These are phyloP conservation scores for Oxytropis ochrocephala DNA, from an alignment of 306 rosid genomes.

Conservation along the genomic window DNA sequence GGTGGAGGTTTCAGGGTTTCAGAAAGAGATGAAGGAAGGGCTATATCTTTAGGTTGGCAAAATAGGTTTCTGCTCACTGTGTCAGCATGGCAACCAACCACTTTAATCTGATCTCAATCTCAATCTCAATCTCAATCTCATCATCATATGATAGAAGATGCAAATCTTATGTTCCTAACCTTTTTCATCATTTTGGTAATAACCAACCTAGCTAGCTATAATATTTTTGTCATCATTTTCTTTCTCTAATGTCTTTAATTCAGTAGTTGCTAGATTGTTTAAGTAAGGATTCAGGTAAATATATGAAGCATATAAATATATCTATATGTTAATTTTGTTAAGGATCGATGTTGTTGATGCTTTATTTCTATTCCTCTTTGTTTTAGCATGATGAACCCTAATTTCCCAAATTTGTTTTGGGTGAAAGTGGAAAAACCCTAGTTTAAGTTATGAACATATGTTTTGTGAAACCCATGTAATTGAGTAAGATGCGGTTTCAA, in stretches of 20 bases:
- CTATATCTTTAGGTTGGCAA: conserved; percentile 78
- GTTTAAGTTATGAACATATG: neutral
- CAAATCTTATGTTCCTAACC: conserved; percentile 9
- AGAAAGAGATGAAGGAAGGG: conserved; percentile 69
- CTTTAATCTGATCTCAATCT: neutral
- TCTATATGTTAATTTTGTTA: neutral
- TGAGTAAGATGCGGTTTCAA: conserved; percentile 10
- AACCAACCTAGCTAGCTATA: conserved; percentile 6
- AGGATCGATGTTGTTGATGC: neutral
- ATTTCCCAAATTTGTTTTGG: neutral
- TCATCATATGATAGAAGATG: neutral
- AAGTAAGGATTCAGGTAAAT: conserved; percentile 13
- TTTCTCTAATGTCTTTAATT: neutral
- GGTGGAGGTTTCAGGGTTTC: conserved; percentile 64
- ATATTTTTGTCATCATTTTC: neutral
- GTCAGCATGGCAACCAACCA: conserved; percentile 68
- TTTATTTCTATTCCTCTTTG: neutral
- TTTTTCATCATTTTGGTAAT: conserved; percentile 37
- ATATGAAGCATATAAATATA: conserved; percentile 20
- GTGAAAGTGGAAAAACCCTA: conserved; percentile 24
- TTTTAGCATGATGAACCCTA: conserved; percentile 29
- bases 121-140: too few relatives aligned
- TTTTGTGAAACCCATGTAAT: neutral
- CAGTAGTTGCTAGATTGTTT: conserved; percentile 14
- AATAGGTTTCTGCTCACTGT: conserved; percentile 63